Conservation (phyloP, 352 stramenopile species). For the Thraustochytrium striatum region DNA sequence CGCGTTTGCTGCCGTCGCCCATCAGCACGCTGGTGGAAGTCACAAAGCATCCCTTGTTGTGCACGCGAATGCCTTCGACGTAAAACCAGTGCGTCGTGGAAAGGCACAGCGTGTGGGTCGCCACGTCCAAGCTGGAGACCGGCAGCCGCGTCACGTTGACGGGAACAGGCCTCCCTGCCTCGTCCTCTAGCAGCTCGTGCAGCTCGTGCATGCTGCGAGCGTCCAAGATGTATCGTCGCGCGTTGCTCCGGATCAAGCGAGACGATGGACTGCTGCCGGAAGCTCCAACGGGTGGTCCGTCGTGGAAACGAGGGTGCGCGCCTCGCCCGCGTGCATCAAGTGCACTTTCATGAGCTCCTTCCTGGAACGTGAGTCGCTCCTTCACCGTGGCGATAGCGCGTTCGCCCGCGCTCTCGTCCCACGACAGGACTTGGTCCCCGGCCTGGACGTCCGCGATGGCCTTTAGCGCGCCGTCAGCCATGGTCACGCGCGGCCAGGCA, state of each 20-base stretch:
- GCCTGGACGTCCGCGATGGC: background rate
- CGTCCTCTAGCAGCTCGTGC: background rate
- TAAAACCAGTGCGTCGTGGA: background rate
- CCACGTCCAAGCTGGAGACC: background rate
- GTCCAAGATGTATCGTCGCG: background rate
- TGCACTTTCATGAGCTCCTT: background rate
- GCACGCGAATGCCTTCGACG: background rate
- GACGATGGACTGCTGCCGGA: background rate
- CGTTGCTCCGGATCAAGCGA: background rate
- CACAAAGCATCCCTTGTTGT: background rate
- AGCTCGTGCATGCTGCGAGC: background rate
- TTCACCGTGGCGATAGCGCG: background rate
- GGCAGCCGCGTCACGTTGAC: background rate
- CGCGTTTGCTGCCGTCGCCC: background rate
- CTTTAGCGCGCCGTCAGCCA: background rate
- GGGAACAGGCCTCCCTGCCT: background rate
- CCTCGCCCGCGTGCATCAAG: background rate
- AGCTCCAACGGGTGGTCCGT: background rate
- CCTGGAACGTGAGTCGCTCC: background rate
- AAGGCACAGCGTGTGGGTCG: background rate
- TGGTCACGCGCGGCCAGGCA: too few relatives aligned
- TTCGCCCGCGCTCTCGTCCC: background rate
- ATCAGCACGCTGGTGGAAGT: background rate
- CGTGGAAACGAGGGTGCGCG: background rate
- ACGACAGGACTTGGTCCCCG: background rate